Percentiles rank a stretch among this genome's conserved stretches.
Evolutionary conservation across 148 eudicot genomes (phyloP).

Genomic region (Rheum nobile): DNA sequence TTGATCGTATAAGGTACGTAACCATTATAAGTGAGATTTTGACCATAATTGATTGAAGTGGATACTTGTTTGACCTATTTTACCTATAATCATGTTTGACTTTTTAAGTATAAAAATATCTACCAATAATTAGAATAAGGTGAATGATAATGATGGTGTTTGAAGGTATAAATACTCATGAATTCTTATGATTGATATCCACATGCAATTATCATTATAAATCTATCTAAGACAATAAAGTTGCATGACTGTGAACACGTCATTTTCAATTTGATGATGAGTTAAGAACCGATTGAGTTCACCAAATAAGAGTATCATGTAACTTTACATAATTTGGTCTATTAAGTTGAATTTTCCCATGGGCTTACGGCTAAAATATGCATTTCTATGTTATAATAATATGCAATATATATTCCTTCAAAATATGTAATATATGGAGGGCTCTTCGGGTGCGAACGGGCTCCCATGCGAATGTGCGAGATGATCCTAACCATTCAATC

Average conservation of each 20-base stretch:
- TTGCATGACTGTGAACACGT: background rate
- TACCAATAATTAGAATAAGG: background rate
- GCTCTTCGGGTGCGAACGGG: no score
- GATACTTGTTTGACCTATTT: background rate
- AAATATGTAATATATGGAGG: no score
- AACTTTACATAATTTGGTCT: no score
- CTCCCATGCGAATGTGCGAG: no score
- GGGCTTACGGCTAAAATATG: no score
- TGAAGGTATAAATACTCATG: background rate
- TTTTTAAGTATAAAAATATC: background rate
- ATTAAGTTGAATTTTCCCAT: no score
- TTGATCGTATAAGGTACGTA: background rate
- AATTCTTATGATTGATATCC: background rate
- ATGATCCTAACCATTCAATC: no score
- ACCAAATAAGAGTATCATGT: background rate
- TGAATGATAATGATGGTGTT: background rate
- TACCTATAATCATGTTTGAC: background rate
- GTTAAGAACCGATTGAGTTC: background rate
- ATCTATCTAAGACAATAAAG: background rate
- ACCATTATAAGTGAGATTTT: conserved; percentile 3
- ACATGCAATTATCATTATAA: background rate
- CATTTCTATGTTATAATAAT: no score
- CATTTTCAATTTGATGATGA: background rate
- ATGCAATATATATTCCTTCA: no score
- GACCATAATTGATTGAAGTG: background rate